Base-by-base conservation (phyloP, 2,329 filamentous ascomycete species). In the Epichloe scottii region DNA sequence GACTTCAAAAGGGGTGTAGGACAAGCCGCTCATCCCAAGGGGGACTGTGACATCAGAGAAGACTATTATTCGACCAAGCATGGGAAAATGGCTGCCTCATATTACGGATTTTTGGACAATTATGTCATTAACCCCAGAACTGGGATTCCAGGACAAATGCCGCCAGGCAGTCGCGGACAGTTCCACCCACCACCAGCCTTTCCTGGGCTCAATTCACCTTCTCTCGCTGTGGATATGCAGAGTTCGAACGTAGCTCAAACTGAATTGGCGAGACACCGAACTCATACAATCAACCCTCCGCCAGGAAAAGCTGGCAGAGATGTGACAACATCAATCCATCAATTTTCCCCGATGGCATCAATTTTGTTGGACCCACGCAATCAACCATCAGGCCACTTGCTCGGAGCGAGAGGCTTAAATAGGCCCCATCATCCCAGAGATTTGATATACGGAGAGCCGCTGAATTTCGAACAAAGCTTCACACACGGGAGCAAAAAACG, bases 71-170 rank as follows among this genome's bases (percentile, higher is more conserved):
- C 88, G 21, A 89, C 89, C 10, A 96, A 96, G 63, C 90, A 98
- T 61, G 88, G 90, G 55, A 98, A 98, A 71, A 95, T 98, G 88
- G 84, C 93, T n/a, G 87, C 89, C 15, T 97, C 91, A 0, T 93
- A 96, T 64, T 90, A 93, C 61, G 89, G 90, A 2, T 98, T 98
- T 65, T 73, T 96, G 53, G 89, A 96, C 62, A 90, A 95, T 58
- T 98, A 98, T 60, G 81, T 84, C 14, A 79, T 83, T 46, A 87
- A 88, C 59, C 81, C 83, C 3, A 84, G 82, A 64, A 81, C 78
- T 6, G 82, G 81, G 2, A 76, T 83, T 19, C 78, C 79, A 6
- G 79, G 80, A 19, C 75, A 80, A 50, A 68, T 82, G 37, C 77
- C 78, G 14, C 77, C 76, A 3, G 75, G 75, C 2, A 66, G 68